Evolutionary conservation across 495 filamentous ascomycete species (phyloP).

Genomic region (Penicillium cosmopolitanum): DNA sequence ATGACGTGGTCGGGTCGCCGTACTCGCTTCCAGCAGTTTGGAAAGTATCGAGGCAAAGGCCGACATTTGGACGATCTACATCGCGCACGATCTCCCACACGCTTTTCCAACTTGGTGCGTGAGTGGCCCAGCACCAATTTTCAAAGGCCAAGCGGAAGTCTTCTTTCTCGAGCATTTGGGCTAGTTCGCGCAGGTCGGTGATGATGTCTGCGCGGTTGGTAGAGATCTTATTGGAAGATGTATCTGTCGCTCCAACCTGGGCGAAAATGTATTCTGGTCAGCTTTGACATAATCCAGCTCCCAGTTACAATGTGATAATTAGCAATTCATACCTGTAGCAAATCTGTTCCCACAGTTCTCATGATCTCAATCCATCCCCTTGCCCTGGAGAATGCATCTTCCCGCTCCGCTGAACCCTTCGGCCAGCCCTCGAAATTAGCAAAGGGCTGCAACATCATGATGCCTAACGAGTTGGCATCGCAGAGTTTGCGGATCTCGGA

Average conservation of each 20-base stretch:
- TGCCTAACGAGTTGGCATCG: slow-evolving; percentile 53
- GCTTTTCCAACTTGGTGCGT: slow-evolving; percentile 67
- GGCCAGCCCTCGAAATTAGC: slow-evolving; percentile 81
- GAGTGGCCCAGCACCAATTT: slow-evolving; percentile 84
- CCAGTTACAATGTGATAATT: not conserved
- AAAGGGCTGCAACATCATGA: slow-evolving; percentile 81
- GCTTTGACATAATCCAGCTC: not conserved
- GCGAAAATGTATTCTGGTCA: no score
- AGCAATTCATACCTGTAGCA: slow-evolving; percentile 64
- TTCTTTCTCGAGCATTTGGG: slow-evolving; percentile 61
- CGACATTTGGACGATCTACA: slow-evolving; percentile 67
- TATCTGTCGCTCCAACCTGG: slow-evolving; percentile 72
- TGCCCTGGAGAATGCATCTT: slow-evolving; percentile 68
- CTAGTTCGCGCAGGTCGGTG: slow-evolving; percentile 64
- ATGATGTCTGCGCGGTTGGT: slow-evolving; percentile 54
- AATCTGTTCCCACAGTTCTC: slow-evolving; percentile 68
- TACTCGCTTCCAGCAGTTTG: slow-evolving; percentile 77
- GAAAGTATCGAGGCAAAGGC: slow-evolving; percentile 82
- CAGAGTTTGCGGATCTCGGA: slow-evolving; percentile 56
- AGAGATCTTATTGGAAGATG: slow-evolving; percentile 53
- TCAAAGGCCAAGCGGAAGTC: slow-evolving; percentile 72
- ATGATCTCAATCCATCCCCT: slow-evolving; percentile 75
- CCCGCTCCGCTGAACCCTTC: slow-evolving; percentile 55
- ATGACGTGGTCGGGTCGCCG: slow-evolving; percentile 70
- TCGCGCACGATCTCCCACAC: slow-evolving; percentile 68